Conservation (phyloP, 257 asterid genomes). For the Lithospermum erythrorhizon region DNA sequence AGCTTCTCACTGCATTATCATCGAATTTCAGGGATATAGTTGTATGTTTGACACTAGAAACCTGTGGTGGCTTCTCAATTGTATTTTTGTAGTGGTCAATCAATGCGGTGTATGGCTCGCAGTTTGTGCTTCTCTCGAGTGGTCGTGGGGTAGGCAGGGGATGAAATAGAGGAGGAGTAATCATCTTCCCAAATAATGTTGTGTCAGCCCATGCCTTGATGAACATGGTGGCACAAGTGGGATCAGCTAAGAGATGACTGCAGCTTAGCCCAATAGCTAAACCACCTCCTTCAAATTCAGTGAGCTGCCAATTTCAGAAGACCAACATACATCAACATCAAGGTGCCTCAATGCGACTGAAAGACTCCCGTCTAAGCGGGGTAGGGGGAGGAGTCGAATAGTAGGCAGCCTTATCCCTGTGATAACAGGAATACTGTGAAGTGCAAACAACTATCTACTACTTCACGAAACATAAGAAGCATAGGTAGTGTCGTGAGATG, state of each 20-base stretch:
- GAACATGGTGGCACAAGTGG: slow-evolving; percentile 31
- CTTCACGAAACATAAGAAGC: no score
- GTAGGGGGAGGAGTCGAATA: no score
- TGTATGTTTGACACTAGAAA: slow-evolving; percentile 4
- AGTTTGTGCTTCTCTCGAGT: slow-evolving; percentile 5
- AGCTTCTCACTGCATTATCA: slow-evolving; percentile 25
- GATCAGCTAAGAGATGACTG: slow-evolving; percentile 46
- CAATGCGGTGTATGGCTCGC: slow-evolving; percentile 11
- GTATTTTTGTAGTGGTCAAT: slow-evolving; percentile 31
- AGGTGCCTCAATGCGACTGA: no score
- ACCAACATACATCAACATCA: no score
- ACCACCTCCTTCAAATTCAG: slow-evolving; percentile 55
- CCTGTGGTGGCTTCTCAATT: slow-evolving; percentile 7
- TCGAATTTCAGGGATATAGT: slow-evolving; percentile 31
- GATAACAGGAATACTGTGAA: no score
- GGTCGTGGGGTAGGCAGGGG: slow-evolving; percentile 26
- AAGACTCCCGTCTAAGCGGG: no score
- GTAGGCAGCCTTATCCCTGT: no score
- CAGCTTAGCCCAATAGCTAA: slow-evolving; percentile 66
- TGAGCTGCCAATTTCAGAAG: slow-evolving; percentile 21
- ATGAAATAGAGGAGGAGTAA: slow-evolving; percentile 28
- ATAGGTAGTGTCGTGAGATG: no score
- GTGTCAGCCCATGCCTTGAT: slow-evolving; percentile 55
- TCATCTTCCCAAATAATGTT: slow-evolving; percentile 23
- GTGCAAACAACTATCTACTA: no score